Base-by-base conservation (phyloP, 495 filamentous ascomycete species). In the Delitschia confertaspora region DNA sequence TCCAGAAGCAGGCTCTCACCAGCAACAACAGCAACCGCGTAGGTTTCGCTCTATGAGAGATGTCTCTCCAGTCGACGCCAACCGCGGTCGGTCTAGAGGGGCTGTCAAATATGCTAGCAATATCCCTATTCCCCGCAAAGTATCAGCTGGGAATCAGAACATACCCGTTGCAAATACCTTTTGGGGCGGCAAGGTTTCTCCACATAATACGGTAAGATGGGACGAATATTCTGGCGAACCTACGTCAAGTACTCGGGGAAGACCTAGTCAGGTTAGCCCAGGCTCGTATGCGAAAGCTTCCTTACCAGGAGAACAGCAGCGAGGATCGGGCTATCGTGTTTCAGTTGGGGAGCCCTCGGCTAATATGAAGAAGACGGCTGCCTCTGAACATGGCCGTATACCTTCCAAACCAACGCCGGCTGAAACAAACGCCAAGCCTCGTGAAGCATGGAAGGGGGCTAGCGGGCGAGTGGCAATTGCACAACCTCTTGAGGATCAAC, bases 181-280 rank as follows among this genome's bases (percentile, higher is more conserved):
- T 25, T 50, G 53, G 40, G 38, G 32, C 31, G 54, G 47, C n/a
- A 44, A 50, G 45, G 43, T 50, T 27, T 37, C 42, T n/a, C 46
- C 51, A 17, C 31, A 29, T 39, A 39, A 39, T 21, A 33, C 42
- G 19, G 66, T 67, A 3, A 57, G 59, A 48, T 71, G 69, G 71
- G 68, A 75, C 58, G 63, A 64, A 29, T 72, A 65, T 45, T 70
- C 72, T 1, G 68, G 66, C 5, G 71, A 73, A 34, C 68, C 69
- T 27, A 70, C 67, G 6, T 57, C 56, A 1, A 63, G 51, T 33
- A 46, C 59, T 10, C 40, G 32, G 2, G 70, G 69, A 7, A 62
- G 60, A 37, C 24, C 52, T n/a, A 34, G 30, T 8, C 52, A 56
- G 35, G 56, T 59, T 11, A 50, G 44, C 49, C 49, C 62, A 13